Evolutionary conservation across 2,329 filamentous ascomycete genomes (phyloP).

Genomic region (Trichoderma sp.): DNA sequence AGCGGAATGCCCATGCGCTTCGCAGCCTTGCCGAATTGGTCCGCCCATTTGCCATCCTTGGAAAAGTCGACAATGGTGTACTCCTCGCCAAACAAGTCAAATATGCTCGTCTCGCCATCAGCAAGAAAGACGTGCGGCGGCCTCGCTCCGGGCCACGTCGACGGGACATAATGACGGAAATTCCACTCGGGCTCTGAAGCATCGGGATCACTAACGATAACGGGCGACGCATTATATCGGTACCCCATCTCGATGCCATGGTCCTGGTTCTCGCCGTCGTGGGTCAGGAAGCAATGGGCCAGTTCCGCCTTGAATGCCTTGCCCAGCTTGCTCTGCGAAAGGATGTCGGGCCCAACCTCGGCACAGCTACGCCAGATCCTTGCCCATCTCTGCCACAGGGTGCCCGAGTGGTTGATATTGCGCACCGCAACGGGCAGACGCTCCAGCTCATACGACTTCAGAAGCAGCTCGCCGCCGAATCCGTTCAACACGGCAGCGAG

Average conservation of each 20-base stretch:
- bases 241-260: conserved; percentile 38
- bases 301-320: background rate
- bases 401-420: conserved; percentile 30
- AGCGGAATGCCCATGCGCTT: background rate
- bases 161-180: conserved; percentile 1
- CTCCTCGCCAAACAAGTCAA: conserved; percentile 14
- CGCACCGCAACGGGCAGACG: conserved; percentile 30
- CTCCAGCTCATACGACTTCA: conserved; percentile 36
- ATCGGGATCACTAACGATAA: conserved; percentile 6
- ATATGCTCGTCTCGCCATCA: conserved; percentile 16
- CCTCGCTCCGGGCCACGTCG: conserved; percentile 19
- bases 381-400: background rate
- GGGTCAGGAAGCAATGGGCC: background rate
- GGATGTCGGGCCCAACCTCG: background rate
- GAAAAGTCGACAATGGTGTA: conserved; percentile 22
- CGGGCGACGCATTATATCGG: conserved; percentile 29
- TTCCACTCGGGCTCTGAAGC: conserved; percentile 11
- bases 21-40: background rate
- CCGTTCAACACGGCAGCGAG: conserved; percentile 36
- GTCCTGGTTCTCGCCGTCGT: conserved; percentile 37
- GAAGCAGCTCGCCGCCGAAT: conserved; percentile 27
- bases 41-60: background rate
- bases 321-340: background rate
- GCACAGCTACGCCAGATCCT: background rate
- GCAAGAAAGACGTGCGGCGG: conserved; percentile 10